These are phyloP conservation scores for Calonectria fujianensis DNA, from an alignment of 2,329 filamentous ascomycete species.

Conservation along the genomic window DNA sequence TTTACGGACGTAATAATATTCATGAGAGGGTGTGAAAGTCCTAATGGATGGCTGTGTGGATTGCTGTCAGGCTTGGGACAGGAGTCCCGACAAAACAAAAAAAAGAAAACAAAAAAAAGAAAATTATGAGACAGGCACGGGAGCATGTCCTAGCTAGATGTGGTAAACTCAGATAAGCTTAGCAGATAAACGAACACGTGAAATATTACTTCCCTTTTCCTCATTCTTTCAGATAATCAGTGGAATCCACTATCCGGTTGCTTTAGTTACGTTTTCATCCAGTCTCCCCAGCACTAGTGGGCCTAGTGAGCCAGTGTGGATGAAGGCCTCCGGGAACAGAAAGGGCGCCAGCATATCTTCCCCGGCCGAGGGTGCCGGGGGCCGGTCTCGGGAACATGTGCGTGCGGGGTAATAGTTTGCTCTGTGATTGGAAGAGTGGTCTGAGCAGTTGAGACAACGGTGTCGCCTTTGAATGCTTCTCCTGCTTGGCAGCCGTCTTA, in stretches of 20 bases:
- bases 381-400: conserved; percentile 55
- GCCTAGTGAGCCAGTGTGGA: conserved; percentile 16
- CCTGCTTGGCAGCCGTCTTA: conserved; percentile 27
- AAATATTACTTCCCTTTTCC: background rate
- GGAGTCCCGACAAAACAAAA: background rate
- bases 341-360: conserved; percentile 45
- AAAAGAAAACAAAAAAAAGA: background rate
- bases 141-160: background rate
- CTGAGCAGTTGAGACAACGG: conserved; percentile 29
- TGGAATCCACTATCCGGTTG: conserved; percentile 15
- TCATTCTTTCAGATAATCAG: background rate
- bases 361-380: conserved; percentile 52
- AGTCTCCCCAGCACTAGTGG: background rate
- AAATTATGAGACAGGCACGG: conserved; percentile 6
- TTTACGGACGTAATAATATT: conserved; percentile 31
- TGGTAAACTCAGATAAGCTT: conserved; percentile 17
- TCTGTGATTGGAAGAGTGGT: conserved; percentile 47
- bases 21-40: conserved; percentile 24
- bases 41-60: conserved; percentile 38
- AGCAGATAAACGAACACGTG: conserved; percentile 13
- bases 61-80: background rate
- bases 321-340: conserved; percentile 15
- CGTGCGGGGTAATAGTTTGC: conserved; percentile 51
- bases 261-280: conserved; percentile 8
- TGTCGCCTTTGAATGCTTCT: conserved; percentile 18